Conservation (phyloP, 257 asterid species). For the Handroanthus guayacan region DNA sequence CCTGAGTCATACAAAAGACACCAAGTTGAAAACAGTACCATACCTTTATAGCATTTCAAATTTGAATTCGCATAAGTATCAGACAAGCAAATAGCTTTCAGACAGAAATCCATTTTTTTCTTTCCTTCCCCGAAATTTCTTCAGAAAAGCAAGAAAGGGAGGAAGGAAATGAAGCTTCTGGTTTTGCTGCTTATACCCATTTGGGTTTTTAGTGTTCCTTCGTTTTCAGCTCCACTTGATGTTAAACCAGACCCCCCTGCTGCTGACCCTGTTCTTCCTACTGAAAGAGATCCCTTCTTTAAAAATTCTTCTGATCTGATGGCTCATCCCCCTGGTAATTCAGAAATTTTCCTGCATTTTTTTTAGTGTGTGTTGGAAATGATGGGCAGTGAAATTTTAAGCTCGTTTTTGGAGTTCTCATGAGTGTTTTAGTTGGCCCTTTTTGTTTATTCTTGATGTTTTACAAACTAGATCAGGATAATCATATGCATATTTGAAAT, state of each 20-base stretch:
- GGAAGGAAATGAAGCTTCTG: constrained; percentile 54
- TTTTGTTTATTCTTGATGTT: neutral
- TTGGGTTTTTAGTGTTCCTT: constrained; percentile 52
- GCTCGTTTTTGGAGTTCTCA: constrained; percentile 1
- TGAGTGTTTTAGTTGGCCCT: neutral
- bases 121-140: constrained; percentile 16
- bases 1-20: constrained; percentile 34
- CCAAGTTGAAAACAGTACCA: constrained; percentile 32
- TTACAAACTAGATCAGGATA: constrained; percentile 21
- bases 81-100: constrained; percentile 18
- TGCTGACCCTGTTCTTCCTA: constrained; percentile 86
- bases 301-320: constrained; percentile 60
- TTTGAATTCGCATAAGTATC: constrained; percentile 36
- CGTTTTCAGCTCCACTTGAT: constrained; percentile 65
- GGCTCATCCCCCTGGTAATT: constrained; percentile 80
- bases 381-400: constrained; percentile 31
- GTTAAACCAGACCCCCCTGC: constrained; percentile 81
- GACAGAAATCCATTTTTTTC: neutral
- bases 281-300: constrained; percentile 74
- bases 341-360: neutral
- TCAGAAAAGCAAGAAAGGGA: constrained; percentile 29
- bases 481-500: constrained; percentile 30
- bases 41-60: constrained; percentile 49
- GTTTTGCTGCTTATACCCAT: constrained; percentile 52
- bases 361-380: constrained; percentile 20